Conservation (phyloP, 2,329 filamentous ascomycete genomes). For the Calonectria hawksworthii region DNA sequence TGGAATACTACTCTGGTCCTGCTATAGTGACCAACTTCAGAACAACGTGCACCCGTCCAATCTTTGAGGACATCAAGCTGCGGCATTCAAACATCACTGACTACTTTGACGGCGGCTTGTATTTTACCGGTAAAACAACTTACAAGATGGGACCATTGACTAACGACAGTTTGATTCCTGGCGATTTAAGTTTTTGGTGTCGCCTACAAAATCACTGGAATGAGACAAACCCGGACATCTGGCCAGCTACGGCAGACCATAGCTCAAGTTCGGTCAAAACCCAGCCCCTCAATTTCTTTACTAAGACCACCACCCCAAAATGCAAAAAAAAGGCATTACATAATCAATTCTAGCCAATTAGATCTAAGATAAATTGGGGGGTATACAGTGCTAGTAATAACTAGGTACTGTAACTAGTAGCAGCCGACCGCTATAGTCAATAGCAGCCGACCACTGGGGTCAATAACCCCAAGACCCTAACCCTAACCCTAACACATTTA, state of each 20-base stretch:
- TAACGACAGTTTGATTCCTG: neutral
- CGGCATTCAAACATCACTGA: neutral
- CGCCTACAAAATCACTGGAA: neutral
- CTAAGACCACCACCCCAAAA: too few species aligned
- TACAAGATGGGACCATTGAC: neutral
- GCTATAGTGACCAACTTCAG: neutral
- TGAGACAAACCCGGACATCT: neutral
- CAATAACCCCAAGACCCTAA: too few species aligned
- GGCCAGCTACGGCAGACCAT: neutral
- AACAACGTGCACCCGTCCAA: neutral
- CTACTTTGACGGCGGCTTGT: neutral
- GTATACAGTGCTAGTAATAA: too few species aligned
- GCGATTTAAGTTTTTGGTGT: neutral
- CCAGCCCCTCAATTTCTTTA: too few species aligned
- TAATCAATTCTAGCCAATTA: too few species aligned
- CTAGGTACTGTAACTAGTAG: too few species aligned
- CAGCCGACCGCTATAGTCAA: too few species aligned
- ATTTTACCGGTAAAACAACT: neutral
- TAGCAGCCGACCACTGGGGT: too few species aligned
- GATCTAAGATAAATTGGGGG: too few species aligned
- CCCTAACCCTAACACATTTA: too few species aligned
- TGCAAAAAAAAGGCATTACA: too few species aligned
- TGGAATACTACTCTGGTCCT: conserved; percentile 4
- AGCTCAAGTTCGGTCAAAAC: too few species aligned
- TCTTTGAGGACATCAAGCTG: neutral